phyloP scores from a whole-genome alignment of 495 filamentous ascomycete genomes.

The Penicillium robsamsonii region DNA sequence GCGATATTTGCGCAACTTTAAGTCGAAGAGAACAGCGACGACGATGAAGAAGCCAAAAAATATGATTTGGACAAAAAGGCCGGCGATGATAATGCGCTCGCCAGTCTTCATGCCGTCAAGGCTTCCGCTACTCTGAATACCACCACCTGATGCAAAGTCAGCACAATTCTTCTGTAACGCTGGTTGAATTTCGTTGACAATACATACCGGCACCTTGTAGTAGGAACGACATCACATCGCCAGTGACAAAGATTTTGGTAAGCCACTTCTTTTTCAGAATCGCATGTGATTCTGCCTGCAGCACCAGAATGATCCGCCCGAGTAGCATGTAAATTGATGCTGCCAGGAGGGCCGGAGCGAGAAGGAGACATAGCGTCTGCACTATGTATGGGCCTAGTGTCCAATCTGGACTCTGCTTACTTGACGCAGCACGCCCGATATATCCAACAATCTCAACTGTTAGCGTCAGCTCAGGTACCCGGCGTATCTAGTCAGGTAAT shows the following conservation, averaged over 20 bases:
- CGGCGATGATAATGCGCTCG: constrained; percentile 40
- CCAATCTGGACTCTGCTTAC: constrained; percentile 16
- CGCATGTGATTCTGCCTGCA: constrained; percentile 34
- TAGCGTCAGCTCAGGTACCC: not conserved
- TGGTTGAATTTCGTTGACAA: no score
- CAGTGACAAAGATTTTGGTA: constrained; percentile 23
- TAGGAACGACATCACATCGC: constrained; percentile 21
- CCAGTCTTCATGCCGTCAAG: constrained; percentile 26
- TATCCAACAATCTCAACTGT: constrained; percentile 54
- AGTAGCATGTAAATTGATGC: constrained; percentile 57
- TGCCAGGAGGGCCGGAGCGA: constrained; percentile 45
- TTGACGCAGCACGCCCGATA: constrained; percentile 43
- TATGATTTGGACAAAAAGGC: constrained; percentile 36
- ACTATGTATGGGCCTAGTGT: constrained; percentile 24
- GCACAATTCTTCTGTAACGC: not conserved
- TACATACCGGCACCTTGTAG: constrained; percentile 17
- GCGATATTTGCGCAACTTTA: constrained; percentile 27
- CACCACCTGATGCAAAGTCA: no score
- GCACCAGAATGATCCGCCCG: constrained; percentile 40
- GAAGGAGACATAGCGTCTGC: constrained; percentile 29
- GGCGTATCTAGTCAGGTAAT: not conserved
- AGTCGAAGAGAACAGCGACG: constrained; percentile 30
- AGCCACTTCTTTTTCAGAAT: constrained; percentile 15
- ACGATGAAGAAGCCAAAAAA: constrained; percentile 42
- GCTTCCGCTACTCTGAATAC: constrained; percentile 16